These are phyloP conservation scores for Fusarium euwallaceae DNA, from an alignment of 2,329 filamentous ascomycete genomes.

Conservation along the genomic window DNA sequence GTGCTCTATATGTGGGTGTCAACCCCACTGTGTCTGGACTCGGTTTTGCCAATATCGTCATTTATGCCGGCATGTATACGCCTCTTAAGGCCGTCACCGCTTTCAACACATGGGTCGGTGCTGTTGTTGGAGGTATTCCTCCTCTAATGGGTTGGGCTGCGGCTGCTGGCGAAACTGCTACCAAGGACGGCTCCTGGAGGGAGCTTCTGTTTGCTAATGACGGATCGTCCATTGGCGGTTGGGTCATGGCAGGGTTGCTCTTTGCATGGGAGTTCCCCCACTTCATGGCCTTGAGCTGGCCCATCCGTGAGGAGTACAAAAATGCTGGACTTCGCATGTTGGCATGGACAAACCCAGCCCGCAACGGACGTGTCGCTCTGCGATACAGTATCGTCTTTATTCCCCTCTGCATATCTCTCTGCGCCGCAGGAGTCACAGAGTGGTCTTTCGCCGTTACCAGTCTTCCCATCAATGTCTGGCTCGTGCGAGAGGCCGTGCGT, in stretches of 20 bases:
- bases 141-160: slow-evolving; percentile 99
- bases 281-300: slow-evolving; percentile 94
- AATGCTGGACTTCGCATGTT: slow-evolving; percentile 79
- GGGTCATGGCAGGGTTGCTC: slow-evolving; percentile 86
- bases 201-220: slow-evolving; percentile 79
- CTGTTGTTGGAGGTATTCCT: slow-evolving; percentile 91
- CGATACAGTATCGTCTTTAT: slow-evolving; percentile 89
- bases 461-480: slow-evolving; percentile 86
- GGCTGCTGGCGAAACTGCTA: slow-evolving; percentile 88
- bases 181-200: slow-evolving; percentile 79
- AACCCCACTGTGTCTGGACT: slow-evolving; percentile 94
- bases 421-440: slow-evolving; percentile 84
- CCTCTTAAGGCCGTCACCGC: slow-evolving; percentile 89
- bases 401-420: slow-evolving; percentile 85
- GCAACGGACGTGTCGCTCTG: slow-evolving; percentile 88
- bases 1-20: slow-evolving; percentile 86
- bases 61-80: slow-evolving; percentile 95
- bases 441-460: slow-evolving; percentile 87
- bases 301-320: slow-evolving; percentile 90
- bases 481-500: slow-evolving; percentile 80
- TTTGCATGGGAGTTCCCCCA: slow-evolving; percentile 99
- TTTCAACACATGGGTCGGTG: slow-evolving; percentile 95
- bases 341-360: slow-evolving; percentile 86
- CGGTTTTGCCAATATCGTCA: slow-evolving; percentile 84
- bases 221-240: slow-evolving; percentile 79